These are phyloP conservation scores for Penicillium canariense DNA, from an alignment of 495 filamentous ascomycete species.

Conservation along the genomic window DNA sequence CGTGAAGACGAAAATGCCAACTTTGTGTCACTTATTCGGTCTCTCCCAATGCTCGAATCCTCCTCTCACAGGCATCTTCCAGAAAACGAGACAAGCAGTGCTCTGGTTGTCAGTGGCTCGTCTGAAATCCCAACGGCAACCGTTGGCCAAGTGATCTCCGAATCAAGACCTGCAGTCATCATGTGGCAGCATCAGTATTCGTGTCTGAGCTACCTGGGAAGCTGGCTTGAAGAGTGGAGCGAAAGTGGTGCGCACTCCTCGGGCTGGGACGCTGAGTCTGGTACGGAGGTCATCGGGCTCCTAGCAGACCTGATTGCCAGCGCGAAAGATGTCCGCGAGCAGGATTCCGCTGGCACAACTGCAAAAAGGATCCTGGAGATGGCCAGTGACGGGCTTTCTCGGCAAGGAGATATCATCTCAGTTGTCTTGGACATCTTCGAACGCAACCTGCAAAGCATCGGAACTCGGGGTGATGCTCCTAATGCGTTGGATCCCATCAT, in stretches of 20 bases:
- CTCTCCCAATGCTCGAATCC: conserved; percentile 41
- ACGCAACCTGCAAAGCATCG: conserved; percentile 62
- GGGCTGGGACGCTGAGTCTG: conserved; percentile 45
- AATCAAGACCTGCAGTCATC: conserved; percentile 62
- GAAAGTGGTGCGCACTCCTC: conserved; percentile 37
- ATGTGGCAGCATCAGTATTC: conserved; percentile 73
- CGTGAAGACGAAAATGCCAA: conserved; percentile 84
- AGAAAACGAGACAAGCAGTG: conserved; percentile 25
- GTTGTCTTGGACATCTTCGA: conserved; percentile 86
- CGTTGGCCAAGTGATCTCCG: conserved; percentile 66
- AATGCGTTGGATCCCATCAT: conserved; percentile 59
- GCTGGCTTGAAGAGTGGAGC: conserved; percentile 61
- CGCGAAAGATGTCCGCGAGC: conserved; percentile 27
- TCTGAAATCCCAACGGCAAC: conserved; percentile 58
- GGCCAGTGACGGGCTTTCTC: conserved; percentile 69
- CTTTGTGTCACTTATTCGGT: conserved; percentile 42
- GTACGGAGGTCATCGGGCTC: conserved; percentile 62
- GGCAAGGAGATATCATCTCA: conserved; percentile 72
- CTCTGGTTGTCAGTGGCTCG: conserved; percentile 38
- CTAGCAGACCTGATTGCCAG: conserved; percentile 55
- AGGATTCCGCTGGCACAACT: conserved; percentile 28
- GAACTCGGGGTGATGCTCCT: conserved; percentile 50
- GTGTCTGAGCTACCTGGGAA: conserved; percentile 71
- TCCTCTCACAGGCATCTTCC: conserved; percentile 19
- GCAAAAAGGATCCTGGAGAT: conserved; percentile 61